Evolutionary conservation across 1,284 basidiomycete species (phyloP).

Genomic region (Leucocoprinus gongylophorus): DNA sequence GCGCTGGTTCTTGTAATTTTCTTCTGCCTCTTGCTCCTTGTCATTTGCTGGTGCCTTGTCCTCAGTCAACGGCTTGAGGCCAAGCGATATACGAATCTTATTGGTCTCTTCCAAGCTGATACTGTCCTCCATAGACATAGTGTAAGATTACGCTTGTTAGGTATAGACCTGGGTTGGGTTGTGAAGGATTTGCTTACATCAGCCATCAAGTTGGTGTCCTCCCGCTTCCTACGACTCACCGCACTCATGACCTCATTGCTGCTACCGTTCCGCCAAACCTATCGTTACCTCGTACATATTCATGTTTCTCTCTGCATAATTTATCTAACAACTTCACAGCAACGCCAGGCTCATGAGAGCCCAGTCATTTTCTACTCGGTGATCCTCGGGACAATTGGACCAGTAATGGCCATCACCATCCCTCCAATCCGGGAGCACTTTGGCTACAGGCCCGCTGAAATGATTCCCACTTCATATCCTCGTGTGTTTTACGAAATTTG

Average conservation of each 20-base stretch:
- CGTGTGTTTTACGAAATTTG: constrained; percentile 45
- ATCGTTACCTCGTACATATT: constrained; percentile 41
- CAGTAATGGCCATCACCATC: constrained; percentile 67
- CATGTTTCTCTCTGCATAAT: neutral
- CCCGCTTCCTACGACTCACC: constrained; percentile 6
- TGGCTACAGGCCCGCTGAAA: constrained; percentile 72
- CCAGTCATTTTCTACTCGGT: constrained; percentile 90
- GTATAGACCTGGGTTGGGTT: neutral
- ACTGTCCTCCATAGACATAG: constrained; percentile 76
- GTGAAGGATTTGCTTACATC: neutral
- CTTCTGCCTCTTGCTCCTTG: constrained; percentile 75
- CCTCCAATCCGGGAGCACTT: constrained; percentile 72
- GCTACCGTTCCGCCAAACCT: constrained; percentile 41
- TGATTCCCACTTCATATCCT: constrained; percentile 81
- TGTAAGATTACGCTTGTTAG: constrained; percentile 13
- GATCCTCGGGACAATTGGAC: constrained; percentile 71
- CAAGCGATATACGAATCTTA: constrained; percentile 91
- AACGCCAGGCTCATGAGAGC: constrained; percentile 84
- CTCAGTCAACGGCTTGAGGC: constrained; percentile 89
- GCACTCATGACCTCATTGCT: constrained; percentile 38
- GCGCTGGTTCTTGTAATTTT: constrained; percentile 73
- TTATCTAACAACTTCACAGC: constrained; percentile 25
- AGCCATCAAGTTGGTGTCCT: constrained; percentile 3
- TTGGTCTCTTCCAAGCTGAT: constrained; percentile 97
- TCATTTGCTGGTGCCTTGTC: constrained; percentile 58